Conservation (phyloP, 202 grass and related monocot genomes). For the Zizania palustris region DNA sequence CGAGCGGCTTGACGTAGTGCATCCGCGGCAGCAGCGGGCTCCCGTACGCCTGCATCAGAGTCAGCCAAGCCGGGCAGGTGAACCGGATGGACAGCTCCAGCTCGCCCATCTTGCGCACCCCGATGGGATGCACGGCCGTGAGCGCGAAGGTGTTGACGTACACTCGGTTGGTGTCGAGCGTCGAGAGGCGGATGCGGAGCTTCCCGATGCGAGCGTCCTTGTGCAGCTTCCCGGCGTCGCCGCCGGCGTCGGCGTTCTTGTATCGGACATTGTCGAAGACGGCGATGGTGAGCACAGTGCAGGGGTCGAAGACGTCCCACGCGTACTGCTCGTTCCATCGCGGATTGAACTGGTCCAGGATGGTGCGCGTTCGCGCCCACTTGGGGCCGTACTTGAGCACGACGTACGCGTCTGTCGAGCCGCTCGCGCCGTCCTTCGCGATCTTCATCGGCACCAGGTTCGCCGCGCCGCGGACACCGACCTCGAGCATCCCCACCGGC, state of each 20-base stretch:
- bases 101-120: constrained; percentile 98
- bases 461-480: constrained; percentile 76
- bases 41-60: constrained; percentile 77
- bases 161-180: constrained; percentile 83
- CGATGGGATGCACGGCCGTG: constrained; percentile 70
- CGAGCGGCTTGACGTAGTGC: constrained; percentile 95
- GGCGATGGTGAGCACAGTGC: constrained; percentile 93
- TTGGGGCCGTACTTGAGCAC: constrained; percentile 97
- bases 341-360: constrained; percentile 96
- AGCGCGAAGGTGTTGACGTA: constrained; percentile 71
- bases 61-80: constrained; percentile 90
- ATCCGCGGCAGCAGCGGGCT: constrained; percentile 87
- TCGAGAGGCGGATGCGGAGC: constrained; percentile 86
- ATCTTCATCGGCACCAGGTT: constrained; percentile 98
- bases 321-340: constrained; percentile 99
- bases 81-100: constrained; percentile 92
- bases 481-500: constrained; percentile 86
- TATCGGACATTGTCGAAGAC: constrained; percentile 95
- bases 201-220: constrained; percentile 80
- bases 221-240: constrained; percentile 11
- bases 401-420: constrained; percentile 88
- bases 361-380: constrained; percentile 93
- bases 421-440: constrained; percentile 73
- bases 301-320: constrained; percentile 98
- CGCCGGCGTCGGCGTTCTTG: constrained; percentile 36